Base-by-base conservation (phyloP, 306 rosid genomes). In the Notholithocarpus densiflorus region DNA sequence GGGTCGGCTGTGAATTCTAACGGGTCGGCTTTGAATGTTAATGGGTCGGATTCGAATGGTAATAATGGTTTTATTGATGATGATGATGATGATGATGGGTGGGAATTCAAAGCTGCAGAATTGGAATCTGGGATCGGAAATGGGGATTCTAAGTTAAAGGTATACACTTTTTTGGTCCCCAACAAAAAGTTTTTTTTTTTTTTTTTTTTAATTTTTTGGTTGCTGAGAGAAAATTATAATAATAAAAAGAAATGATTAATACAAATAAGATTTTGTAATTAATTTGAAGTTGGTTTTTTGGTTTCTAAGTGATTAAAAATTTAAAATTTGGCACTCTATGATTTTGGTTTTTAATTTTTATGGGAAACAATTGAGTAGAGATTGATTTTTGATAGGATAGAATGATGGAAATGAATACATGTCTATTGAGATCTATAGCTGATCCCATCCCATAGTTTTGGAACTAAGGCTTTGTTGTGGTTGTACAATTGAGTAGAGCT, bases 61-160 rank as follows among this genome's bases (percentile, higher is more conserved):
- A 81, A 60, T 75, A 48, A 12, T 80, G 80, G 19, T 79, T 84
- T 65, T 73, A 84, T 79, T 78, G 84, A 82, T 71, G 71, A 56
- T 43, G 75, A 43, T 56, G 87, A 76, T n/a, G 94, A 81, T 20
- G 85, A 90, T 12, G 97, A 83, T 83, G 97, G 98, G 37, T 95
- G 98, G 98, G 98, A 95, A 81, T 95, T 95, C 84, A 93, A 91
- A 85, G 85, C 86, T 60, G 98, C 98, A 3, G 90, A 89, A 79
- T 52, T 87, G 54, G 89, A 82, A 71, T 73, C 75, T 51, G 86
- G 61, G 66, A 76, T 13, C 55, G 82, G 79, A 8, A 83, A 24
- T 79, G 86, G 72, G 55, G 68, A 78, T 83, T 71, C 43, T 27
- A 57, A 85, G 92, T 89, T 88, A 79, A 78, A 69, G 40, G 6